Base-by-base conservation (phyloP, 352 stramenopile species). In the Globisporangium ultimum region DNA sequence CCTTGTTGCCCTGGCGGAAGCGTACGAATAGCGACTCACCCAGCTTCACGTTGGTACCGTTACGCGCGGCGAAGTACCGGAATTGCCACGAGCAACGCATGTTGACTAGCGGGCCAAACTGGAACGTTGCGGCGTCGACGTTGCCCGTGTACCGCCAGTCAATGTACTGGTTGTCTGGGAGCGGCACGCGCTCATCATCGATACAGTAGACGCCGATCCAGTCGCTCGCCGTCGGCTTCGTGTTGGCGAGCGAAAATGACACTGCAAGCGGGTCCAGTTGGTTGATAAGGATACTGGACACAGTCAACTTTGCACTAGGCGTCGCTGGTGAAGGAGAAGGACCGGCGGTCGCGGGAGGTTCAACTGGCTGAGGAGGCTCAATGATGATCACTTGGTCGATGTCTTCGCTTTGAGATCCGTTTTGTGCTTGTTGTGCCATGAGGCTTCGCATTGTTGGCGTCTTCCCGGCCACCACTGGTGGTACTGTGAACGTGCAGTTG, bases 71-170 rank as follows among this genome's bases (percentile, higher is more conserved):
- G 20, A 68, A 58, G n/a, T 67, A 72, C 1, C 60, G 65, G 21
- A 68, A 69, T 24, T 72, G 55, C 24, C 51, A 72, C 55, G 55
- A 43, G 47, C 65, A 72, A 10, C 65, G 65, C 65, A 69, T 68
- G 55, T 72, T 72, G 24, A 69, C 41, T 14, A 72, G 41, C 40
- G 61, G 65, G 9, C 65, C 65, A 20, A 67, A 63, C 47, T 49
- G 20, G 38, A 64, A 22, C 24, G 60, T 59, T 34, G 28, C 32
- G n/a, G n/a, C n/a, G n/a, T n/a, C n/a, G n/a, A n/a, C n/a, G 2
- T 5, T 32, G 17, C 22, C 38, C 11, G 60, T 63, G 22, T 36
- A 63, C 18, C 38, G 43, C 53, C 53, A 66, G 47, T 61, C 60
- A 18, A 66, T 48, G 53, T 66, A 66, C 38, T 62, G 22, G 34